A percentile compares a stretch with the other conserved stretches of the same genome.
Conservation (phyloP, 2,329 filamentous ascomycete genomes). For the Chrysoporthe deuterocubensis region DNA sequence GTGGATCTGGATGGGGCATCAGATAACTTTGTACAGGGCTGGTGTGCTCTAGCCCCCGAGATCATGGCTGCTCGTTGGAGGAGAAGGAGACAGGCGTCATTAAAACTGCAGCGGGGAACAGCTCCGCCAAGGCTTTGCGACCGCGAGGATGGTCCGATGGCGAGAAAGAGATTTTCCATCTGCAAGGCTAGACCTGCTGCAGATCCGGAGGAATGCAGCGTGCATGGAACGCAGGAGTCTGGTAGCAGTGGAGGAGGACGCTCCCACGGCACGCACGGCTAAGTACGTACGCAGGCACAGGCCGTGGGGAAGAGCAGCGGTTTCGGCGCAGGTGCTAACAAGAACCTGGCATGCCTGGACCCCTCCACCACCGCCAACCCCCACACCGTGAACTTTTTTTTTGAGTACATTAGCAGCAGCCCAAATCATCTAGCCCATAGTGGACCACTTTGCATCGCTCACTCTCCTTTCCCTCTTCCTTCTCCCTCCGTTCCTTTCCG, state of each 20-base stretch:
- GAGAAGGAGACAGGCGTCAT: background rate
- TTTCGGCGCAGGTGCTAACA: constrained; percentile 4
- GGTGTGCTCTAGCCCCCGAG: constrained; percentile 8
- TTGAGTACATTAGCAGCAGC: too few relatives aligned
- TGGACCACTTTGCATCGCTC: constrained; percentile 6
- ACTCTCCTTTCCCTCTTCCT: constrained; percentile 8
- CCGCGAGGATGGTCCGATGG: background rate
- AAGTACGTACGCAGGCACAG: background rate
- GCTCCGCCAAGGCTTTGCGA: background rate
- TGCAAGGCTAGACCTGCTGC: background rate
- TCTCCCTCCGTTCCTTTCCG: background rate
- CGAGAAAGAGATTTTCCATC: constrained; percentile 1
- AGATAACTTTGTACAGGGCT: constrained; percentile 29
- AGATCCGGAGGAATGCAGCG: constrained; percentile 3
- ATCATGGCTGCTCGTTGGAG: constrained; percentile 11
- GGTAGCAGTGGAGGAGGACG: too few relatives aligned
- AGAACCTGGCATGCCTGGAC: background rate
- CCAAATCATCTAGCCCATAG: constrained; percentile 1
- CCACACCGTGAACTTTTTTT: background rate
- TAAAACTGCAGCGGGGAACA: constrained; percentile 2
- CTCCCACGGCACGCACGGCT: too few relatives aligned
- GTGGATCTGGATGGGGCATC: constrained; percentile 26
- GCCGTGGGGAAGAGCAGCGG: background rate
- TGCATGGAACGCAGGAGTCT: background rate
- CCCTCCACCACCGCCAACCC: background rate